phyloP scores from a whole-genome alignment of 441 rosid species.

The Rhodomyrtus psidioides region DNA sequence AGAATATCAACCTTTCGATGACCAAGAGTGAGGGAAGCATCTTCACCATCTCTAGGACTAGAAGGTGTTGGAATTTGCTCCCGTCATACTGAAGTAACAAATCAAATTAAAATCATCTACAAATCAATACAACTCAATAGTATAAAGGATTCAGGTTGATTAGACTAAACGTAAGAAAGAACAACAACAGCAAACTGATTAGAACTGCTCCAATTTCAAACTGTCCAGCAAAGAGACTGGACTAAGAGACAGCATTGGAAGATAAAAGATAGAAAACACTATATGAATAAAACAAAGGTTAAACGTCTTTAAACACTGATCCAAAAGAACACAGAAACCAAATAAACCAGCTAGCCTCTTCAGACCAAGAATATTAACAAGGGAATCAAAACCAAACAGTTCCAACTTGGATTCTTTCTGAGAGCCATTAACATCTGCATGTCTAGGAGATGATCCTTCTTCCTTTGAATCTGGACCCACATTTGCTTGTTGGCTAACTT shows the following conservation, averaged over 20 bases:
- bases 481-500: constrained; percentile 29
- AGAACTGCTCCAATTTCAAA: background rate
- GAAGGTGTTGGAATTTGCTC: constrained; percentile 75
- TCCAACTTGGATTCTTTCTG: constrained; percentile 70
- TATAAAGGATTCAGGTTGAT: background rate
- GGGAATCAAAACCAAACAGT: constrained; percentile 98
- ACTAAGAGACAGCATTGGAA: background rate
- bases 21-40: constrained; percentile 38
- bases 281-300: background rate
- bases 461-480: constrained; percentile 26
- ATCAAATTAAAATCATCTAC: background rate
- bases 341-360: constrained; percentile 46
- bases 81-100: constrained; percentile 76
- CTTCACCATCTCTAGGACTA: constrained; percentile 87
- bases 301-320: background rate
- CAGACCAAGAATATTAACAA: constrained; percentile 96
- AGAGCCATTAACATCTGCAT: constrained; percentile 44
- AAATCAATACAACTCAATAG: background rate
- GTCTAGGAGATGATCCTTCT: constrained; percentile 26
- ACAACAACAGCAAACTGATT: background rate
- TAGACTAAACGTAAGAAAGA: constrained; percentile 1
- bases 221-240: background rate
- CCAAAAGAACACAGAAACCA: background rate
- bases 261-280: background rate
- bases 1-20: constrained; percentile 43